Evolutionary conservation across 345 rosid species (phyloP).

Genomic region (Stellera chamaejasme): DNA sequence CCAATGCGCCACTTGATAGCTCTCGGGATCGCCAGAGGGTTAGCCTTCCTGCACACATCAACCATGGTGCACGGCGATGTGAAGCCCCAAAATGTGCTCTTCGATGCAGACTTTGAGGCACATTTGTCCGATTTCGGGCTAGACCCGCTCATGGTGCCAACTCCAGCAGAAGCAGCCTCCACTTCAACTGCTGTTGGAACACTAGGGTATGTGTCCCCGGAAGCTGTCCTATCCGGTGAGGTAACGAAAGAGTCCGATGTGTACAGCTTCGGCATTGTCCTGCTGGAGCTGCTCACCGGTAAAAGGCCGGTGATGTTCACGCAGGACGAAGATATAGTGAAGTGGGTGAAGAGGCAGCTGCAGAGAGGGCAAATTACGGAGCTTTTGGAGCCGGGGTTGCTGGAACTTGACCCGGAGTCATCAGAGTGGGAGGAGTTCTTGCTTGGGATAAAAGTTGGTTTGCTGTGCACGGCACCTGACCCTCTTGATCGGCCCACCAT

Average conservation of each 20-base stretch:
- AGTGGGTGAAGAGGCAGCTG: constrained; percentile 94
- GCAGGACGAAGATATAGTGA: constrained; percentile 90
- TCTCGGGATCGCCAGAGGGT: constrained; percentile 86
- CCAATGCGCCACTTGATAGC: constrained; percentile 99
- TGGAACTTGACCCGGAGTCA: constrained; percentile 89
- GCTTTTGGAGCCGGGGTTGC: constrained; percentile 80
- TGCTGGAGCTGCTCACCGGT: constrained; percentile 81
- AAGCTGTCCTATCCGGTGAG: constrained; percentile 56
- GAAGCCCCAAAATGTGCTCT: constrained; percentile 87
- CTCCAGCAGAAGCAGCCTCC: constrained; percentile 61
- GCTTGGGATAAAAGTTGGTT: constrained; percentile 88
- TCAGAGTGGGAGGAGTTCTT: constrained; percentile 99
- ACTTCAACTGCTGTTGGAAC: constrained; percentile 55
- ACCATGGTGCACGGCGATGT: constrained; percentile 82
- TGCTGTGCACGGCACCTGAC: constrained; percentile 82
- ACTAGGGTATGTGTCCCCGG: constrained; percentile 77
- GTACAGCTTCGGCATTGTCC: constrained; percentile 90
- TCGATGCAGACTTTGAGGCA: constrained; percentile 95
- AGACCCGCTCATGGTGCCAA: constrained; percentile 40
- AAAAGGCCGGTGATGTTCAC: constrained; percentile 91
- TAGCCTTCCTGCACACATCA: constrained; percentile 74
- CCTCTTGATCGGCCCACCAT: constrained; percentile 83
- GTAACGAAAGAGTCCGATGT: constrained; percentile 68
- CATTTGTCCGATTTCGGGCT: constrained; percentile 86
- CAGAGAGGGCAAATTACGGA: constrained; percentile 83